Percentiles rank a stretch among this genome's conserved stretches.
These are phyloP conservation scores for Sclerospora graminicola DNA, from an alignment of 352 stramenopile species.

Conservation along the genomic window DNA sequence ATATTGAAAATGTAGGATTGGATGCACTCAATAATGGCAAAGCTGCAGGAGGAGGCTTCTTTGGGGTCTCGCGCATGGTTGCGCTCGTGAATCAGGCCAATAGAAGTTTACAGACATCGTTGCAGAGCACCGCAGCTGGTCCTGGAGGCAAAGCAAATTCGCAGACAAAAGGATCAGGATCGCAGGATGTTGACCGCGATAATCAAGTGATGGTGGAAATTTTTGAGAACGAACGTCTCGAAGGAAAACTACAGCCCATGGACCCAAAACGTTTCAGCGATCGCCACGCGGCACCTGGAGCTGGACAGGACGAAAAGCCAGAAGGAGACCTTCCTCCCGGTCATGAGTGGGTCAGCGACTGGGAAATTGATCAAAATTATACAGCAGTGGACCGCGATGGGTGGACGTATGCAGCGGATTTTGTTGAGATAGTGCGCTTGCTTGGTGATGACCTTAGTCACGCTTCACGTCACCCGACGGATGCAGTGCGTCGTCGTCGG, in stretches of 20 bases:
- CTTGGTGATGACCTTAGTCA: constrained; percentile 76
- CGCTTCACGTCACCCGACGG: constrained; percentile 67
- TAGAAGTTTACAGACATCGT: constrained; percentile 43
- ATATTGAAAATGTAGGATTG: constrained; percentile 12
- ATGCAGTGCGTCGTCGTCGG: constrained; percentile 62
- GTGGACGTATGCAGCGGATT: constrained; percentile 81
- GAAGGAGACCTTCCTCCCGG: constrained; percentile 54
- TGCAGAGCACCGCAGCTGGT: constrained; percentile 34
- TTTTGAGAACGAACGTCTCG: constrained; percentile 81
- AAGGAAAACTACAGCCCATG: constrained; percentile 53
- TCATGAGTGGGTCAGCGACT: constrained; percentile 73
- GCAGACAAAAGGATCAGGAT: constrained; percentile 34
- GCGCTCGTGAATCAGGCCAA: constrained; percentile 62
- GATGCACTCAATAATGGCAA: constrained; percentile 22
- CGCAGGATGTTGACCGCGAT: constrained; percentile 54
- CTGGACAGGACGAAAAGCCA: constrained; percentile 55
- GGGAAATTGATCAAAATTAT: constrained; percentile 78
- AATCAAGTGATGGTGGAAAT: constrained; percentile 65
- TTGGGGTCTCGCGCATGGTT: constrained; percentile 60
- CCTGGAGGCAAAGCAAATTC: constrained; percentile 14
- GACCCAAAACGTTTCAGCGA: constrained; percentile 74
- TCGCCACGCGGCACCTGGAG: constrained; percentile 34
- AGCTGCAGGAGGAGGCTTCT: constrained; percentile 49
- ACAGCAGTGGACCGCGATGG: constrained; percentile 70
- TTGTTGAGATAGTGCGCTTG: constrained; percentile 61